Conservation (phyloP, 345 rosid species). For the Kandelia obovata region DNA sequence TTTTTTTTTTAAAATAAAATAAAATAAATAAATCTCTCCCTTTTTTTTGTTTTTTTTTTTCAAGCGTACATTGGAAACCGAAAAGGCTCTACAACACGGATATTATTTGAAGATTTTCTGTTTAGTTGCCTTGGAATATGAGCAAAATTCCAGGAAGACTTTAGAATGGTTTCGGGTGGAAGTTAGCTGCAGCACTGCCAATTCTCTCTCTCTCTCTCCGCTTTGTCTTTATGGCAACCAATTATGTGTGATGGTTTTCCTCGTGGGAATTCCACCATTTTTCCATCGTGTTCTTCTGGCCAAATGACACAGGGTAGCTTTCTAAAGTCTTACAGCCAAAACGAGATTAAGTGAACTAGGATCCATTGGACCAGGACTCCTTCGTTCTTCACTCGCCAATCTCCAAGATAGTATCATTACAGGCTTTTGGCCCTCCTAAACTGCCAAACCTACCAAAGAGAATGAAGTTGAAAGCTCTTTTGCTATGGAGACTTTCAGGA, state of each 20-base stretch:
- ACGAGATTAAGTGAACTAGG: not conserved
- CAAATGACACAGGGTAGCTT: not conserved
- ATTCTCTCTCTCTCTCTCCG: not conserved
- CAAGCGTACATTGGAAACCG: too few species aligned
- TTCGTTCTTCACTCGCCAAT: not conserved
- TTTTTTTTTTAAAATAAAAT: too few species aligned
- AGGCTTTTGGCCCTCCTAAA: not conserved
- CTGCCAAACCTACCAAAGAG: conserved; percentile 2
- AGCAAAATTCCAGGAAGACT: not conserved
- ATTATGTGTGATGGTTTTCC: not conserved
- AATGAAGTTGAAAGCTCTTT: not conserved
- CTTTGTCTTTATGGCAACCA: conserved; percentile 5
- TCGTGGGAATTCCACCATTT: conserved; percentile 1
- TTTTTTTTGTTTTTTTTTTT: too few species aligned
- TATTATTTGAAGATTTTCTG: not conserved
- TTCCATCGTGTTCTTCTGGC: not conserved
- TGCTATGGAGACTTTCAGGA: not conserved
- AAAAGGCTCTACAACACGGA: too few species aligned
- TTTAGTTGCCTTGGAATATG: not conserved
- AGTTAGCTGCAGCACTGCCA: not conserved
- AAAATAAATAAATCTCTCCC: too few species aligned
- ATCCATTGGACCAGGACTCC: not conserved
- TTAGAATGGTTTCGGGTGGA: conserved; percentile 10
- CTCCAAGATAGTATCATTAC: not conserved
- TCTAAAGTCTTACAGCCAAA: not conserved